Evolutionary conservation across 148 eudicot genomes (phyloP).

Genomic region (Cornus suecica): DNA sequence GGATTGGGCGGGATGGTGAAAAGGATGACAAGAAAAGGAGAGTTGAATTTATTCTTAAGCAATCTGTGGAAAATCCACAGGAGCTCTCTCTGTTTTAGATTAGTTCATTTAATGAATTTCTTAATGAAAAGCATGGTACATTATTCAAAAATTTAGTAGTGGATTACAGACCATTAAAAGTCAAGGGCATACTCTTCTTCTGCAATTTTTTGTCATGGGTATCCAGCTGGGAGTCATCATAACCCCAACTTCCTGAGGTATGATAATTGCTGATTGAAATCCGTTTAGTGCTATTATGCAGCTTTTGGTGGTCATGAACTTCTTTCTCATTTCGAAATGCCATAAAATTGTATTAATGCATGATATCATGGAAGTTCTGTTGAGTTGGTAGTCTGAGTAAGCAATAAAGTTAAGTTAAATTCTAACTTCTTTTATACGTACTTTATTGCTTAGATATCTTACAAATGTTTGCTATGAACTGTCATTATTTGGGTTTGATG

Average conservation of each 20-base stretch:
- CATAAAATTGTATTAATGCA: not conserved
- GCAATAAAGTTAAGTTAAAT: not conserved
- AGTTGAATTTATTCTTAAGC: constrained; percentile 73
- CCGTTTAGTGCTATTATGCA: not conserved
- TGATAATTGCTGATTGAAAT: constrained; percentile 12
- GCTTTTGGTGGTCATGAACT: not conserved
- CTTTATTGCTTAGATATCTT: too few species aligned
- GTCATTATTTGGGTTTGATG: too few species aligned
- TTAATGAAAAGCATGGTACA: constrained; percentile 9
- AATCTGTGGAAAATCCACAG: constrained; percentile 59
- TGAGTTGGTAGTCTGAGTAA: not conserved
- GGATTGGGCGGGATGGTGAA: constrained; percentile 57
- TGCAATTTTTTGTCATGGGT: too few species aligned
- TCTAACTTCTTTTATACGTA: too few species aligned
- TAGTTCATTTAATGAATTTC: constrained; percentile 18
- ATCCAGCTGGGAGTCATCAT: not conserved
- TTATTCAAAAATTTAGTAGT: constrained; percentile 15
- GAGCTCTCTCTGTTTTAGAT: constrained; percentile 65
- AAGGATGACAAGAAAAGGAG: constrained; percentile 87
- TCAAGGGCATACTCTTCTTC: constrained; percentile 10
- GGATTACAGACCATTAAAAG: constrained; percentile 19
- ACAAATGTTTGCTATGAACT: too few species aligned
- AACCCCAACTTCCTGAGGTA: constrained; percentile 23
- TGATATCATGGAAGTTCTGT: not conserved
- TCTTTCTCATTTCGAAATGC: not conserved